Evolutionary conservation across 1,284 basidiomycete genomes (phyloP).

Genomic region (Apiotrichum brassicae): DNA sequence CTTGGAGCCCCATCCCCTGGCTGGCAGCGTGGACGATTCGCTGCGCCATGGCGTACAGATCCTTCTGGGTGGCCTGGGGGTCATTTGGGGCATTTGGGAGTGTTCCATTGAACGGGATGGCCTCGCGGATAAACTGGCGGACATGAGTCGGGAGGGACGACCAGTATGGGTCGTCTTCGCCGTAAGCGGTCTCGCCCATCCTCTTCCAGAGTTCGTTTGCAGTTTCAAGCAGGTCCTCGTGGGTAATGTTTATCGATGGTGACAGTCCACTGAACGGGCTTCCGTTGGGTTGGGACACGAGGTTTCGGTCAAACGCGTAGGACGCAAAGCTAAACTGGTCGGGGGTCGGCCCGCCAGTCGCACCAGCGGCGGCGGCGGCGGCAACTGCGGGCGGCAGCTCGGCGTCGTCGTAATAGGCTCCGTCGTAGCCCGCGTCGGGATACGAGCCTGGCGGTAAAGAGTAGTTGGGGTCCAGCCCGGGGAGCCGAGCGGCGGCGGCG

Average conservation of each 20-base stretch:
- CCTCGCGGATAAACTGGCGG: constrained; percentile 54
- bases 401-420: constrained; percentile 28
- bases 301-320: constrained; percentile 16
- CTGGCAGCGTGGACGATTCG: constrained; percentile 55
- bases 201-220: constrained; percentile 48
- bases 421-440: constrained; percentile 25
- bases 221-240: constrained; percentile 46
- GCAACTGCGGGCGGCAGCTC: constrained; percentile 13
- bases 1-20: constrained; percentile 49
- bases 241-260: constrained; percentile 40
- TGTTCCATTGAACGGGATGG: constrained; percentile 48
- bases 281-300: constrained; percentile 17
- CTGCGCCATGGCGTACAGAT: constrained; percentile 63
- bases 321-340: constrained; percentile 18
- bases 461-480: background rate
- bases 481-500: background rate
- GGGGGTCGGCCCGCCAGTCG: background rate
- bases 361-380: background rate
- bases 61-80: constrained; percentile 35
- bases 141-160: constrained; percentile 54
- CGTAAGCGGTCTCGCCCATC: constrained; percentile 47
- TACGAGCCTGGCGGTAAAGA: constrained; percentile 11
- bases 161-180: constrained; percentile 56
- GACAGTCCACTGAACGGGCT: constrained; percentile 27
- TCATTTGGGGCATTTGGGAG: constrained; percentile 28